These are phyloP conservation scores for Paracorniculantispora psalliotae DNA, from an alignment of 2,329 filamentous ascomycete species.

Conservation along the genomic window DNA sequence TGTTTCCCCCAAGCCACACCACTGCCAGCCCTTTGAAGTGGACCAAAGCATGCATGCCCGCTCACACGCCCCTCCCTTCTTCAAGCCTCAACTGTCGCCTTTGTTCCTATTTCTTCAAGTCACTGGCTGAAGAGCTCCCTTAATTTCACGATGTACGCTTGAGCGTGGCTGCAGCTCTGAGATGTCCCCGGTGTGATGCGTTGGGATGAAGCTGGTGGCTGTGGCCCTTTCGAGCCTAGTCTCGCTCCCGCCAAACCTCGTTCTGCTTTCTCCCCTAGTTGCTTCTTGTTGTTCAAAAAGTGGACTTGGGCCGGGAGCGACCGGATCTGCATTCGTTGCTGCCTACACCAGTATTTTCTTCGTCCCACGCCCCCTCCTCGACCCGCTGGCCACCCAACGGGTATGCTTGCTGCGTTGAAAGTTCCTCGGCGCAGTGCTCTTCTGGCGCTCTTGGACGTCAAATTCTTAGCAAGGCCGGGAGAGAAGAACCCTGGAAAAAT, in stretches of 20 bases:
- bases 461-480: background rate
- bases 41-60: background rate
- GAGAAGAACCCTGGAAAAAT: background rate
- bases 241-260: background rate
- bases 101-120: background rate
- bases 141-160: background rate
- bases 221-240: background rate
- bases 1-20: slow-evolving; percentile 1
- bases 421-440: too few species aligned
- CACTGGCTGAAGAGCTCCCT: background rate
- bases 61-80: background rate
- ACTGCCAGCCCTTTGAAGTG: background rate
- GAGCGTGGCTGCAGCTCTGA: background rate
- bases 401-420: too few species aligned
- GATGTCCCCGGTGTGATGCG: background rate
- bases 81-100: background rate
- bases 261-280: background rate
- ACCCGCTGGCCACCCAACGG: background rate
- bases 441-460: background rate
- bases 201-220: background rate
- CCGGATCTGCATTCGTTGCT: slow-evolving; percentile 11
- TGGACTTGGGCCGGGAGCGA: slow-evolving; percentile 10
- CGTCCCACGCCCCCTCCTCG: background rate
- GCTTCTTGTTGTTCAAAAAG: background rate
- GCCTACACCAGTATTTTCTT: background rate